Conservation (phyloP, 2,329 filamentous ascomycete genomes). For the Paraconiothyrium brasiliense region DNA sequence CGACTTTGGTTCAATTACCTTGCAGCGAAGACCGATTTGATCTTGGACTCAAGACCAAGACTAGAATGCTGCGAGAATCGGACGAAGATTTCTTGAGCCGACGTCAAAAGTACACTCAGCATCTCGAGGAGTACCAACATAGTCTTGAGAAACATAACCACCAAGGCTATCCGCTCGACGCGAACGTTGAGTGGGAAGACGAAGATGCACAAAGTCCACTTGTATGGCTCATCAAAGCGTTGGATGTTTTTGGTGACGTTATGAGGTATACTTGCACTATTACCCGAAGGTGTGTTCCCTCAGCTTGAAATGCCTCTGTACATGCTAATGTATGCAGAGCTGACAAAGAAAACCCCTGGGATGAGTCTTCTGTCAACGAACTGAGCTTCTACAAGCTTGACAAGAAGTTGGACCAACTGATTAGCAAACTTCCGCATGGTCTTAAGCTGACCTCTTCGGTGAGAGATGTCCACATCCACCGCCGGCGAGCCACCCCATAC, state of each 20-base stretch:
- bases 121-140: too few species aligned
- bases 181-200: slow-evolving; percentile 55
- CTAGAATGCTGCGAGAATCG: slow-evolving; percentile 21
- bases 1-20: slow-evolving; percentile 72
- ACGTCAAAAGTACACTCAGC: not conserved
- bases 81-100: slow-evolving; percentile 6
- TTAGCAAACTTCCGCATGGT: slow-evolving; percentile 37
- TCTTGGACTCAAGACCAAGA: slow-evolving; percentile 63
- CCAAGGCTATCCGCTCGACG: slow-evolving; percentile 20
- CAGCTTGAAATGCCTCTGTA: not conserved
- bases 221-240: slow-evolving; percentile 62
- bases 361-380: slow-evolving; percentile 52
- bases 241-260: slow-evolving; percentile 65
- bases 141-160: not conserved
- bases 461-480: slow-evolving; percentile 71
- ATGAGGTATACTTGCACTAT: slow-evolving; percentile 68
- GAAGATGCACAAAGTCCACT: slow-evolving; percentile 59
- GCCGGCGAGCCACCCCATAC: slow-evolving; percentile 70
- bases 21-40: slow-evolving; percentile 71
- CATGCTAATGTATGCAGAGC: slow-evolving; percentile 31
- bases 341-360: slow-evolving; percentile 68
- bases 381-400: slow-evolving; percentile 63
- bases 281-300: slow-evolving; percentile 58
- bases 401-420: slow-evolving; percentile 41
- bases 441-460: slow-evolving; percentile 68